phyloP scores from a whole-genome alignment of 495 filamentous ascomycete species.

The Friedmanniomyces simplex region DNA sequence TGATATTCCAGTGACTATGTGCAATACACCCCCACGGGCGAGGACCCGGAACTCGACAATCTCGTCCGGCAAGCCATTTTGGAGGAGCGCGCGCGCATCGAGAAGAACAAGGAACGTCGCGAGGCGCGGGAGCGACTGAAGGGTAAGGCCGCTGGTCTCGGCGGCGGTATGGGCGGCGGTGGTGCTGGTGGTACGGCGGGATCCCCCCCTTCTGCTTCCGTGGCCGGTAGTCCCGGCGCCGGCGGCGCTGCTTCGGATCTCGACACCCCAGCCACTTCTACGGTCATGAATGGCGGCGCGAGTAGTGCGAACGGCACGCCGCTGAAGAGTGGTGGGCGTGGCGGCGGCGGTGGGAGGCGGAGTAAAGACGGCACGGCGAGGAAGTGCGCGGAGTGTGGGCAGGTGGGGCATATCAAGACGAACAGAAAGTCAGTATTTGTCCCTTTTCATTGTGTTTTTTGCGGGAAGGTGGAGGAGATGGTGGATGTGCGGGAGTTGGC shows the following conservation, averaged over 20 bases:
- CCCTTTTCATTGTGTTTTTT: constrained; percentile 11
- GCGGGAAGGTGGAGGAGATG: neutral
- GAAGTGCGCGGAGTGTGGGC: constrained; percentile 94
- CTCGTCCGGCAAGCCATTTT: constrained; percentile 44
- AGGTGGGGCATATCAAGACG: constrained; percentile 96
- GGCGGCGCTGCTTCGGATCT: neutral
- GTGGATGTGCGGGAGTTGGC: neutral
- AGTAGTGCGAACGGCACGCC: constrained; percentile 3
- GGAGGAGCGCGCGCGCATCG: constrained; percentile 67
- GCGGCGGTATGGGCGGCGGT: neutral
- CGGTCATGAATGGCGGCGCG: constrained; percentile 23
- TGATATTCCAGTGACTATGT: neutral
- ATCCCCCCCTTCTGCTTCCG: constrained; percentile 31
- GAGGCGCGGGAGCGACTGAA: constrained; percentile 88
- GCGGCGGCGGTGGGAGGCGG: constrained; percentile 8
- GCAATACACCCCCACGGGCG: neutral
- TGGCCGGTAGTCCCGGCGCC: constrained; percentile 26
- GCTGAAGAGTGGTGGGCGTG: constrained; percentile 9
- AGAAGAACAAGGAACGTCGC: constrained; percentile 83
- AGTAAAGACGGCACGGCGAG: constrained; percentile 57
- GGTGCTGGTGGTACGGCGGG: constrained; percentile 24
- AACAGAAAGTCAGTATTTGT: constrained; percentile 70
- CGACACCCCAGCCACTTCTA: too few species aligned
- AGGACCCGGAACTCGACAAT: constrained; percentile 27
- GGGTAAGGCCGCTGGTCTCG: constrained; percentile 34